Percentiles rank a stretch among this genome's conserved stretches.
These are phyloP conservation scores for Aureoboletus auriporus DNA, from an alignment of 768 basidiomycete species.

Conservation along the genomic window DNA sequence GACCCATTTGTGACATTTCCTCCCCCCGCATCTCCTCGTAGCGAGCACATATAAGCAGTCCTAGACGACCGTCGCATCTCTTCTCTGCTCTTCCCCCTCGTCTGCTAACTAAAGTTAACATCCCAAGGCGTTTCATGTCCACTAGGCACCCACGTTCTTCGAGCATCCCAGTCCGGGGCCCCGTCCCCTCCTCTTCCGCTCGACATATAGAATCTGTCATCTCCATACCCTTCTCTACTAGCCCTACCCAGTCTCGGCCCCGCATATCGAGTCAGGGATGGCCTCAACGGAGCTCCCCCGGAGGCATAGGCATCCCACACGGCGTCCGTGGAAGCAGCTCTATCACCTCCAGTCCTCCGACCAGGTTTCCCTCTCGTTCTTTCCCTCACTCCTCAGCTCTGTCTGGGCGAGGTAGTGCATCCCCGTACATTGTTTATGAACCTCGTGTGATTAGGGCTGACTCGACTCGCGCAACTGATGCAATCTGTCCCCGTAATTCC, in stretches of 20 bases:
- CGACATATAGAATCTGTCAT: constrained; percentile 65
- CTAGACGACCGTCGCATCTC: background rate
- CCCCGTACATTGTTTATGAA: constrained; percentile 42
- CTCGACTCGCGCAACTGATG: constrained; percentile 39
- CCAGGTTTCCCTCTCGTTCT: constrained; percentile 43
- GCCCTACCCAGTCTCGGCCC: constrained; percentile 36
- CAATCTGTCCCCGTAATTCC: constrained; percentile 34
- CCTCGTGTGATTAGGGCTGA: constrained; percentile 68
- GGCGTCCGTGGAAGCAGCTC: constrained; percentile 35
- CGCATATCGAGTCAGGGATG: constrained; percentile 34
- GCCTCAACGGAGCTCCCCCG: constrained; percentile 24
- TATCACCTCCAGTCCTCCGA: constrained; percentile 32
- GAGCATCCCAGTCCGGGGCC: constrained; percentile 59
- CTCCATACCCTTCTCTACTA: constrained; percentile 50
- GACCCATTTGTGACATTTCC: constrained; percentile 26
- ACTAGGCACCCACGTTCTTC: constrained; percentile 56
- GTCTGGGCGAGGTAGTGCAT: constrained; percentile 28
- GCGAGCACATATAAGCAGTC: constrained; percentile 7
- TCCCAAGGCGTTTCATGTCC: constrained; percentile 33
- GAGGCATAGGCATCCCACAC: constrained; percentile 36
- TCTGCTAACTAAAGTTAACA: background rate
- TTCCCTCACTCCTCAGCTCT: constrained; percentile 34
- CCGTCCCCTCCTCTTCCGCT: constrained; percentile 42
- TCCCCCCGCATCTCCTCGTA: constrained; percentile 9
- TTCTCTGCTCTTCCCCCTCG: background rate